These are phyloP conservation scores for Heracleum sosnowskyi DNA, from an alignment of 129 eudicot genomes.

Conservation along the genomic window DNA sequence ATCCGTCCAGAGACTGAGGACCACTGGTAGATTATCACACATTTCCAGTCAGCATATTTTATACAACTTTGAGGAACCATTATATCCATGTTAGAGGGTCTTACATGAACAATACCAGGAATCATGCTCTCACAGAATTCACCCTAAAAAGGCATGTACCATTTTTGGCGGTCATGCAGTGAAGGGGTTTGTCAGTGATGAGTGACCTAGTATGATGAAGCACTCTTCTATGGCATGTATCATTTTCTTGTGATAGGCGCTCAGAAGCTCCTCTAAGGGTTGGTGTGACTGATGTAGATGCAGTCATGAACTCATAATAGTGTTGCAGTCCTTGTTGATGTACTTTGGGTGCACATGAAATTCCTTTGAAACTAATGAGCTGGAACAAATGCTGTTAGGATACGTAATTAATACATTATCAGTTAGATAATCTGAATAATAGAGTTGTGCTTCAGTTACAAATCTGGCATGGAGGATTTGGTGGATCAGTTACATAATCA, in stretches of 20 bases:
- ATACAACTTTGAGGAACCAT: neutral
- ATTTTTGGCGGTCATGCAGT: neutral
- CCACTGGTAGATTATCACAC: neutral
- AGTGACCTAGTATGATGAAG: neutral
- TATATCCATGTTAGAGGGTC: neutral
- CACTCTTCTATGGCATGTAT: neutral
- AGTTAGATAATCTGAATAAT: no score
- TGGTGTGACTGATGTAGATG: neutral
- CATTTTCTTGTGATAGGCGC: neutral
- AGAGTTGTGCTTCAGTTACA: no score
- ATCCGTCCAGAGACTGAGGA: neutral
- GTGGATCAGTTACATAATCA: no score
- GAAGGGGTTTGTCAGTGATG: neutral
- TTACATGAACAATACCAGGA: neutral
- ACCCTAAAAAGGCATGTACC: neutral
- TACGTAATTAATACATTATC: no score
- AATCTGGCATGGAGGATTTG: no score
- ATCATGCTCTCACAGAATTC: neutral
- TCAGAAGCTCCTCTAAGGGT: neutral
- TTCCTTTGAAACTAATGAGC: neutral
- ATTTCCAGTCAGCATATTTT: neutral
- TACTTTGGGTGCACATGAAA: neutral
- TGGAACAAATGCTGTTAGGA: neutral
- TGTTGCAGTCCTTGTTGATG: neutral
- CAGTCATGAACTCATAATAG: neutral